Percentiles rank a stretch among this genome's conserved stretches.
Evolutionary conservation across 331 rosid genomes (phyloP).

Genomic region (Malus hybrid): DNA sequence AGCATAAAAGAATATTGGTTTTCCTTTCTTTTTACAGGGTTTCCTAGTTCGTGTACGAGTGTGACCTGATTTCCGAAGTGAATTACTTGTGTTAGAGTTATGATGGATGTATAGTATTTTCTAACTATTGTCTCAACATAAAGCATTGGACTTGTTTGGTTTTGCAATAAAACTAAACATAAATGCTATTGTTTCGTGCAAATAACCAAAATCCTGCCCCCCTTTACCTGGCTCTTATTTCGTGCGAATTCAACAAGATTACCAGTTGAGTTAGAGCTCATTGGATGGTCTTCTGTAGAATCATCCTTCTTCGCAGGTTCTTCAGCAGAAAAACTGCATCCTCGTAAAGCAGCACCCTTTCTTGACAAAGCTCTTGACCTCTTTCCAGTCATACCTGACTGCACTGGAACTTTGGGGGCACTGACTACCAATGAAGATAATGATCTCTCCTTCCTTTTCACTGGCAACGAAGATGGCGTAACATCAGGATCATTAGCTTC

Average conservation of each 20-base stretch:
- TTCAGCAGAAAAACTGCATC: slow-evolving; percentile 50
- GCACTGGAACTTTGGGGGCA: slow-evolving; percentile 79
- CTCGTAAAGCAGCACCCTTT: slow-evolving; percentile 70
- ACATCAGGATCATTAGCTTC: slow-evolving; percentile 16
- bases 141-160: neutral
- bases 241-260: slow-evolving; percentile 25
- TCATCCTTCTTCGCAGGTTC: slow-evolving; percentile 53
- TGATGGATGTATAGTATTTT: neutral
- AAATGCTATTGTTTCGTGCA: neutral
- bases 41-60: neutral
- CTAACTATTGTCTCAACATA: neutral
- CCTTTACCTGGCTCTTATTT: slow-evolving; percentile 41
- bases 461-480: slow-evolving; percentile 54
- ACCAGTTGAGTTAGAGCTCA: slow-evolving; percentile 47
- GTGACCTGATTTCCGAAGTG: neutral
- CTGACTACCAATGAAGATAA: slow-evolving; percentile 88
- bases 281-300: slow-evolving; percentile 43
- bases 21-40: neutral
- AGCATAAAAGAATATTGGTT: neutral
- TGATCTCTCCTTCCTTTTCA: slow-evolving; percentile 93
- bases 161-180: neutral
- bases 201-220: slow-evolving; percentile 7
- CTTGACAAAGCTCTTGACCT: slow-evolving; percentile 68
- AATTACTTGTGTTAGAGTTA: neutral
- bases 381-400: slow-evolving; percentile 77